These are phyloP conservation scores for Ophiostoma ulmi DNA, from an alignment of 2,329 filamentous ascomycete species.

Conservation along the genomic window DNA sequence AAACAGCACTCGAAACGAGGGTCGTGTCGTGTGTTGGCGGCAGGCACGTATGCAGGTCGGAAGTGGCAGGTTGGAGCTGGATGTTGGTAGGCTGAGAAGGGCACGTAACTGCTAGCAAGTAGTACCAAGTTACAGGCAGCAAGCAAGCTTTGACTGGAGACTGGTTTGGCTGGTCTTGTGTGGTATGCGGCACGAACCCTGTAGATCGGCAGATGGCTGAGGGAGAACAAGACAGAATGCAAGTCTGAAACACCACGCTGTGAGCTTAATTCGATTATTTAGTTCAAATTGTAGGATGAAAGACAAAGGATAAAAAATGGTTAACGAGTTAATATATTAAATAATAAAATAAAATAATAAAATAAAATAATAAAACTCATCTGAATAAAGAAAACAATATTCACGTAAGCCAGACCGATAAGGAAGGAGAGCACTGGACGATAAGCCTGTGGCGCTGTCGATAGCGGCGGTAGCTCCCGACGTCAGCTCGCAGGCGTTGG, in stretches of 20 bases:
- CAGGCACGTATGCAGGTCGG: not conserved
- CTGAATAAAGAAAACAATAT: not conserved
- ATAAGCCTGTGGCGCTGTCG: constrained; percentile 4
- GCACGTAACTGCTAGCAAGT: not conserved
- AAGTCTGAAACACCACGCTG: not conserved
- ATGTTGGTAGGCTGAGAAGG: not conserved
- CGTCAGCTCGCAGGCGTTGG: not conserved
- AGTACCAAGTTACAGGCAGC: not conserved
- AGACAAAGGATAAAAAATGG: not conserved
- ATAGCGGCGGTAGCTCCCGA: not conserved
- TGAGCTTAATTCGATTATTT: not conserved
- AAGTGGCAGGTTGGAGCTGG: not conserved
- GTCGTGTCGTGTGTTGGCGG: constrained; percentile 5
- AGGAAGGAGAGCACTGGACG: not conserved
- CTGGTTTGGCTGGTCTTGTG: not conserved
- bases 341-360: not conserved
- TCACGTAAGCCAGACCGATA: not conserved
- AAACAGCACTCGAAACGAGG: not conserved
- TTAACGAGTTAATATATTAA: not conserved
- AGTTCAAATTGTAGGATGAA: too few relatives aligned
- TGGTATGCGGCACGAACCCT: not conserved
- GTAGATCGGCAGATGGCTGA: not conserved
- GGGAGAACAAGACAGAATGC: not conserved
- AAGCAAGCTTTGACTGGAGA: not conserved
- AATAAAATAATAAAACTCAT: not conserved